Percentiles rank a stretch among this genome's conserved stretches.
Conservation (phyloP, 495 filamentous ascomycete species). For the Neurospora sp. region DNA sequence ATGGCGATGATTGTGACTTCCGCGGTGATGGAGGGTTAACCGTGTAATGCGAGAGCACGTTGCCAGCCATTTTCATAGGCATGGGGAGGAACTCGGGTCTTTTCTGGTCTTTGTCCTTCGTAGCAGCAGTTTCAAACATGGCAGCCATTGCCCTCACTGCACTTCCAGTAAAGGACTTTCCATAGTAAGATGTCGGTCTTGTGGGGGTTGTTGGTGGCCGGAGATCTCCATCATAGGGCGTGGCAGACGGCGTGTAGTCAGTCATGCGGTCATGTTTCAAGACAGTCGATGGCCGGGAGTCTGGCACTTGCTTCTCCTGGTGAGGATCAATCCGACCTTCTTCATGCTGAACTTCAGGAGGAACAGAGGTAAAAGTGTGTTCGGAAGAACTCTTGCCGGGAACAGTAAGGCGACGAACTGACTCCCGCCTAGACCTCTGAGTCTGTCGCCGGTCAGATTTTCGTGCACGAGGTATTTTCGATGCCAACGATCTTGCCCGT, state of each 20-base stretch:
- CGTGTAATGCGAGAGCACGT: conserved; percentile 20
- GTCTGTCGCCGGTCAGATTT: neutral
- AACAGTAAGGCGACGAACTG: neutral
- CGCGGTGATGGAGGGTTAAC: conserved; percentile 11
- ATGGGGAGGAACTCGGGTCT: neutral
- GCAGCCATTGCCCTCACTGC: conserved; percentile 36
- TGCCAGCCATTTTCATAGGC: conserved; percentile 7
- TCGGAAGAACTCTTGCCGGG: neutral
- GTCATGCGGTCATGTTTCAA: neutral
- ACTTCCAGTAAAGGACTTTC: conserved; percentile 7
- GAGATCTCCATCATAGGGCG: neutral
- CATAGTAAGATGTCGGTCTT: neutral
- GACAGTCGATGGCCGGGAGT: neutral
- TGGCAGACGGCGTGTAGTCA: neutral
- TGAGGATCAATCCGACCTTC: neutral
- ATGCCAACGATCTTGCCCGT: neutral
- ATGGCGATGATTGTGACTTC: neutral
- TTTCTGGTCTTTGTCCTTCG: conserved; percentile 8
- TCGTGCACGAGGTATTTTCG: neutral
- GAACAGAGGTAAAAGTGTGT: neutral
- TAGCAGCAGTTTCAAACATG: conserved; percentile 27
- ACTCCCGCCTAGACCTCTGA: neutral
- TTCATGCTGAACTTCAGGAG: neutral
- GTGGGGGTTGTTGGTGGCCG: neutral
- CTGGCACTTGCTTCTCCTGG: neutral